These are phyloP conservation scores for Entoloma clypeatum DNA, from an alignment of 1,284 basidiomycete species.

Conservation along the genomic window DNA sequence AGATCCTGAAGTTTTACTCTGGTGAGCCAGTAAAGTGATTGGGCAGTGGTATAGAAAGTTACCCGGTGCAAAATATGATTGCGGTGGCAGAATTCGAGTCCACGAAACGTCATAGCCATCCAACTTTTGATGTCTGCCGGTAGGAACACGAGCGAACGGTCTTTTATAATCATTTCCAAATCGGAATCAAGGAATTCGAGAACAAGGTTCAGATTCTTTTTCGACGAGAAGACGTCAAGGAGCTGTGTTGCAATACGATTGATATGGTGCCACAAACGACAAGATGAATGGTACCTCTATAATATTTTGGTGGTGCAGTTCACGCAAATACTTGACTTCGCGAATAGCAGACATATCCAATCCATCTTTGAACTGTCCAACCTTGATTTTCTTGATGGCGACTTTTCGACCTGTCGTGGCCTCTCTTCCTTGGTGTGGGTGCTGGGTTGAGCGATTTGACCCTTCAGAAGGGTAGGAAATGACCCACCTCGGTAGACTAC, in stretches of 20 bases:
- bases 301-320: constrained; percentile 92
- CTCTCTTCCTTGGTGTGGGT: constrained; percentile 52
- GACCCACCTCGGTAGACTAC: constrained; percentile 87
- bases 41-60: constrained; percentile 23
- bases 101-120: constrained; percentile 98
- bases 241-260: constrained; percentile 50
- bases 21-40: constrained; percentile 5
- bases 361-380: constrained; percentile 96
- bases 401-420: constrained; percentile 70
- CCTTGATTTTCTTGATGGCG: constrained; percentile 98
- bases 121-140: constrained; percentile 98
- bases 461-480: background rate
- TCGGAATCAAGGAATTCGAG: constrained; percentile 98
- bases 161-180: constrained; percentile 95
- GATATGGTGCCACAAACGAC: background rate
- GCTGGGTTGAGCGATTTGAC: background rate
- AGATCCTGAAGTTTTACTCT: constrained; percentile 64
- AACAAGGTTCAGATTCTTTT: constrained; percentile 95
- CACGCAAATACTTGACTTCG: constrained; percentile 96
- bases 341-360: constrained; percentile 98
- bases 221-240: constrained; percentile 95
- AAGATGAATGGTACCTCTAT: constrained; percentile 63
- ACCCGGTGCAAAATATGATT: constrained; percentile 94
- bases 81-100: constrained; percentile 95
- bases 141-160: constrained; percentile 86